Evolutionary conservation across 2,329 filamentous ascomycete species (phyloP).

Genomic region (Ceratocystis destructans): DNA sequence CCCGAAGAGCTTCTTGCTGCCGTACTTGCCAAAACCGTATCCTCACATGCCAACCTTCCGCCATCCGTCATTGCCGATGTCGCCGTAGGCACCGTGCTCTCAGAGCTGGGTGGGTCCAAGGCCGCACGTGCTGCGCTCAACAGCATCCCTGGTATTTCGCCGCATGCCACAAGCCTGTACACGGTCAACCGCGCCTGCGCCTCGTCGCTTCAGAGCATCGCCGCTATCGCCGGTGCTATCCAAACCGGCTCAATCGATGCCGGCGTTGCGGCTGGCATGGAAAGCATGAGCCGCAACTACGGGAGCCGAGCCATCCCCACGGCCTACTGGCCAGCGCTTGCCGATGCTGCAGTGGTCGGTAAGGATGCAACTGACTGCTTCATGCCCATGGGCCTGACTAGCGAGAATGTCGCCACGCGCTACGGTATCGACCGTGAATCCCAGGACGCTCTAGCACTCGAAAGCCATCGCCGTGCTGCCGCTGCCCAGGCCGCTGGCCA

Average conservation of each 20-base stretch:
- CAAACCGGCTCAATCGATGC: constrained; percentile 56
- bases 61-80: constrained; percentile 48
- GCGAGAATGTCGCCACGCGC: constrained; percentile 71
- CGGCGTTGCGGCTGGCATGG: constrained; percentile 81
- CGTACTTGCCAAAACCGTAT: constrained; percentile 39
- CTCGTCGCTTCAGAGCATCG: constrained; percentile 63
- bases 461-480: constrained; percentile 60
- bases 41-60: constrained; percentile 58
- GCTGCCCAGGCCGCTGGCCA: constrained; percentile 52
- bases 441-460: constrained; percentile 70
- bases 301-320: constrained; percentile 71
- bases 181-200: constrained; percentile 83
- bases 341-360: constrained; percentile 39
- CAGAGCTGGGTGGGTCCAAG: constrained; percentile 81
- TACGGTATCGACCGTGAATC: constrained; percentile 61
- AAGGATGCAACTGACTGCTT: constrained; percentile 72
- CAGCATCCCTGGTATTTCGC: constrained; percentile 54
- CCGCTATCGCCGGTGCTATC: constrained; percentile 60
- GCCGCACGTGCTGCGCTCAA: constrained; percentile 82
- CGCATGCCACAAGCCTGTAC: constrained; percentile 59
- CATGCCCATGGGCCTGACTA: constrained; percentile 87
- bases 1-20: constrained; percentile 79
- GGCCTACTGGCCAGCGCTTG: constrained; percentile 62
- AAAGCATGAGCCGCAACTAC: constrained; percentile 93
- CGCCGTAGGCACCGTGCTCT: constrained; percentile 75